Percentiles rank a stretch among this genome's conserved stretches.
phyloP scores from a whole-genome alignment of 2,329 filamentous ascomycete species.

The Davidsoniella eucalypti region DNA sequence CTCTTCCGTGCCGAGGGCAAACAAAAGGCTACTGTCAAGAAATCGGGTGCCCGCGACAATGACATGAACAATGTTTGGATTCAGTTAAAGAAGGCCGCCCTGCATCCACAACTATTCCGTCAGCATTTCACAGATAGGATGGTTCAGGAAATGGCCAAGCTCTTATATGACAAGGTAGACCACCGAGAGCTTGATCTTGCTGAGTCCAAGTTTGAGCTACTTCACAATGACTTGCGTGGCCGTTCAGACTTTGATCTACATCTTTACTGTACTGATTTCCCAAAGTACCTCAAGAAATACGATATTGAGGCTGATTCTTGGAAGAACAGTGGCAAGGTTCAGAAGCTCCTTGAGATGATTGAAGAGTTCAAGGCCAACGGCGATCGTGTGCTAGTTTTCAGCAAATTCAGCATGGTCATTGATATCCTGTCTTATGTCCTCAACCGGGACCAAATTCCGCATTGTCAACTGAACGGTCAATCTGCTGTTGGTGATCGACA shows the following conservation, averaged over 20 bases:
- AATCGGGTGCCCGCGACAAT: conserved; percentile 30
- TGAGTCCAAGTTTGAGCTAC: conserved; percentile 34
- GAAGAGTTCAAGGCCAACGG: conserved; percentile 58
- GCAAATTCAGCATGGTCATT: conserved; percentile 80
- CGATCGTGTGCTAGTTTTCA: conserved; percentile 80
- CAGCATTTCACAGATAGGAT: conserved; percentile 60
- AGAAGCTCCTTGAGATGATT: conserved; percentile 61
- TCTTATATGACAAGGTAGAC: conserved; percentile 53
- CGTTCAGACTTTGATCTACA: conserved; percentile 50
- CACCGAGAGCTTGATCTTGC: conserved; percentile 36
- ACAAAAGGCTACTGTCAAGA: conserved; percentile 20
- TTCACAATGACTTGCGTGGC: conserved; percentile 39
- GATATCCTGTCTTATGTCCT: conserved; percentile 79
- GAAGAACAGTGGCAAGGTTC: conserved; percentile 65
- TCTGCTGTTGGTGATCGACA: conserved; percentile 75
- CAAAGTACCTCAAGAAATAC: conserved; percentile 31
- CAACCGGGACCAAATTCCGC: conserved; percentile 52
- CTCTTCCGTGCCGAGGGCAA: conserved; percentile 41
- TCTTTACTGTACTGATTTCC: conserved; percentile 45
- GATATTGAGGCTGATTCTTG: conserved; percentile 38
- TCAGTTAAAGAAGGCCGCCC: conserved; percentile 79
- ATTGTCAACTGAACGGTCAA: conserved; percentile 72
- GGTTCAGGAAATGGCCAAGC: conserved; percentile 60
- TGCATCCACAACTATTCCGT: conserved; percentile 79
- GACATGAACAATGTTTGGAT: conserved; percentile 63